Conservation (phyloP, 345 rosid genomes). For the Linum tenue region DNA sequence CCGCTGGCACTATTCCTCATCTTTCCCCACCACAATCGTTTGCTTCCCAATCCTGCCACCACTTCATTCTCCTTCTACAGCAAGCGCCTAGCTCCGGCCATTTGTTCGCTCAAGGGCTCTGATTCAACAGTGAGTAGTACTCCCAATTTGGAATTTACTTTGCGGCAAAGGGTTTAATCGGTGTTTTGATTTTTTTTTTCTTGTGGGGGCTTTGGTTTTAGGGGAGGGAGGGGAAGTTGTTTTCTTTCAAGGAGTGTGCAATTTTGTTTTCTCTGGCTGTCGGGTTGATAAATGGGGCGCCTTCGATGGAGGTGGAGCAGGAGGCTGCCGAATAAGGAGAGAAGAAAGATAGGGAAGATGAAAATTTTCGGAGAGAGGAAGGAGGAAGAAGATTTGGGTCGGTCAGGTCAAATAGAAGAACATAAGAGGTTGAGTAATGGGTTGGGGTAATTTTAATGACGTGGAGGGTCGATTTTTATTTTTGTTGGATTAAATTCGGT, state of each 20-base stretch:
- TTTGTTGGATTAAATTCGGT: no score
- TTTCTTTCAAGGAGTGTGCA: slow-evolving; percentile 69
- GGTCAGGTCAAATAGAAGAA: no score
- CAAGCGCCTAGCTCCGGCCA: slow-evolving; percentile 18
- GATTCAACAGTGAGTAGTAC: slow-evolving; percentile 22
- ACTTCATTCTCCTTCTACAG: slow-evolving; percentile 16
- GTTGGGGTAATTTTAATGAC: no score
- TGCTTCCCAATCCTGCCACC: slow-evolving; percentile 11
- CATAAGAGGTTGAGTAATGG: no score
- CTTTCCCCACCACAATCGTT: slow-evolving; percentile 25
- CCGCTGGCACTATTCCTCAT: slow-evolving; percentile 33
- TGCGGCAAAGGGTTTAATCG: not conserved
- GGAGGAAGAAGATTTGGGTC: no score
- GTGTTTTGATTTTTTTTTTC: not conserved
- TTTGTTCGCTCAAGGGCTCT: slow-evolving; percentile 31
- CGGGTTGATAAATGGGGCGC: slow-evolving; percentile 52
- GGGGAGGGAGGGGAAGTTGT: slow-evolving; percentile 39
- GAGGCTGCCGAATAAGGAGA: no score
- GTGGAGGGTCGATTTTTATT: no score
- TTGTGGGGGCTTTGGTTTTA: not conserved
- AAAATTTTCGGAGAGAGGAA: no score
- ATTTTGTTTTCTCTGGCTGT: slow-evolving; percentile 60
- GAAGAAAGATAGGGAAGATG: no score
- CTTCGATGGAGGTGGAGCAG: slow-evolving; percentile 23
- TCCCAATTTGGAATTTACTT: not conserved